These are phyloP conservation scores for Fusarium illudens DNA, from an alignment of 2,329 filamentous ascomycete species.

Conservation along the genomic window DNA sequence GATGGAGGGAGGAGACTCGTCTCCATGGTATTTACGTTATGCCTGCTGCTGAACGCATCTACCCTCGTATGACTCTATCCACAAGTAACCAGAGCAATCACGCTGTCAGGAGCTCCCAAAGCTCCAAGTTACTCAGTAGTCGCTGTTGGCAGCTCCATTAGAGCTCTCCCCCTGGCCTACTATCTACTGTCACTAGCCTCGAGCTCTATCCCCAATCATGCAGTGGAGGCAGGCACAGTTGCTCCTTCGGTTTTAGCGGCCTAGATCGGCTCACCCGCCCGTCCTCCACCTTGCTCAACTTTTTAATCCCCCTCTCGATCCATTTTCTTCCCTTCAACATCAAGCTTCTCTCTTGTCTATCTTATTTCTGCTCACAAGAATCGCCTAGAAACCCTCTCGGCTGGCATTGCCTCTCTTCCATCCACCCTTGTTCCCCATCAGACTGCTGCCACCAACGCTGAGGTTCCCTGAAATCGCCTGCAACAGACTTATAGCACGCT, in stretches of 20 bases:
- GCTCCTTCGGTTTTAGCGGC: slow-evolving; percentile 35
- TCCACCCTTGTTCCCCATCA: slow-evolving; percentile 3
- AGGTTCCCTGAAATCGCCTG: not conserved
- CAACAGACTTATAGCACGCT: slow-evolving; percentile 57
- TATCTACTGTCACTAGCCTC: not conserved
- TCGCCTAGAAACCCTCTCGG: slow-evolving; percentile 28
- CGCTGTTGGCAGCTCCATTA: slow-evolving; percentile 16
- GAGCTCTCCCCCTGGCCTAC: slow-evolving; percentile 20
- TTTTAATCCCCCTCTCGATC: slow-evolving; percentile 24
- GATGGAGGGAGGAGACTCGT: not conserved
- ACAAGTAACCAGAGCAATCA: not conserved
- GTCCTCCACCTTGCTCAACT: slow-evolving; percentile 8
- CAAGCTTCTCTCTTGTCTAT: not conserved
- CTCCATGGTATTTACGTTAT: not conserved
- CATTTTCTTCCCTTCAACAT: slow-evolving; percentile 21
- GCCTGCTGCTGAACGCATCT: not conserved
- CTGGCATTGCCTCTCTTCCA: slow-evolving; percentile 34
- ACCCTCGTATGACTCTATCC: not conserved
- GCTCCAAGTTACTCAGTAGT: slow-evolving; percentile 1
- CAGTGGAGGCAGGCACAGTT: slow-evolving; percentile 15
- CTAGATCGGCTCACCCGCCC: slow-evolving; percentile 33
- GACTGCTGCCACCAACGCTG: not conserved
- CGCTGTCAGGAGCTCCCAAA: not conserved
- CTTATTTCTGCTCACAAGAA: not conserved
- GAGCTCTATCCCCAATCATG: slow-evolving; percentile 19